These are phyloP conservation scores for Neurospora africana DNA, from an alignment of 495 filamentous ascomycete genomes.

Conservation along the genomic window DNA sequence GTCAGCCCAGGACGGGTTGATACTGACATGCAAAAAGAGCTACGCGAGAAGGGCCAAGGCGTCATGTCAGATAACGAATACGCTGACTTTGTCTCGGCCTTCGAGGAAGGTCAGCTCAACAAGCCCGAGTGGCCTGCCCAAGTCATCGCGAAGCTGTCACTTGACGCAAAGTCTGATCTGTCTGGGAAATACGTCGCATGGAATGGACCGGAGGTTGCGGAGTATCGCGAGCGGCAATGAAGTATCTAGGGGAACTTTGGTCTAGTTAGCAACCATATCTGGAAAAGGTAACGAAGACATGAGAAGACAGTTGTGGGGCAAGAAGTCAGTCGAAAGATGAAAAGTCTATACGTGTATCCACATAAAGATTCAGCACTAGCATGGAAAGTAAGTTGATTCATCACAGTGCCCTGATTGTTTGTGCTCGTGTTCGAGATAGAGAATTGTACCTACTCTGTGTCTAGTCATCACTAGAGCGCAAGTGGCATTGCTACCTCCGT, in stretches of 20 bases:
- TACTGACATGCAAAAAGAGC: slow-evolving; percentile 83
- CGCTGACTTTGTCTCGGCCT: slow-evolving; percentile 52
- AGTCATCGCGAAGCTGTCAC: slow-evolving; percentile 70
- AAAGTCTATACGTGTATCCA: slow-evolving; percentile 76
- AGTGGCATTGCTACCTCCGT: neutral
- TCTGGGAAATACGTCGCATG: slow-evolving; percentile 69
- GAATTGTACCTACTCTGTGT: slow-evolving; percentile 18
- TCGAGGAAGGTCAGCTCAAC: slow-evolving; percentile 62
- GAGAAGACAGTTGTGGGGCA: slow-evolving; percentile 1
- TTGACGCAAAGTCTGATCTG: slow-evolving; percentile 47
- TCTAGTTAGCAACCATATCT: slow-evolving; percentile 3
- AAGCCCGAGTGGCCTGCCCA: slow-evolving; percentile 74
- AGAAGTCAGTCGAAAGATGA: slow-evolving; percentile 89
- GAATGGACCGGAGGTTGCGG: slow-evolving; percentile 54
- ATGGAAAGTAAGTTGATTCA: slow-evolving; percentile 61
- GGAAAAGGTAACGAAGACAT: neutral
- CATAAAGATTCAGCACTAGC: slow-evolving; percentile 73
- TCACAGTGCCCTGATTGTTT: slow-evolving; percentile 13
- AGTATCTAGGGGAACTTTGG: neutral
- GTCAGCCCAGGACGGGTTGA: slow-evolving; percentile 80
- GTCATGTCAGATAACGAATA: slow-evolving; percentile 56
- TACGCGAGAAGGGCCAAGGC: slow-evolving; percentile 58
- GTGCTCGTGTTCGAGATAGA: neutral
- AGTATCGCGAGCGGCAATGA: slow-evolving; percentile 40
- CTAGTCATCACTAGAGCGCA: neutral